phyloP scores from a whole-genome alignment of 1,284 basidiomycete species.

The Apiotrichum akiyoshidainum region DNA sequence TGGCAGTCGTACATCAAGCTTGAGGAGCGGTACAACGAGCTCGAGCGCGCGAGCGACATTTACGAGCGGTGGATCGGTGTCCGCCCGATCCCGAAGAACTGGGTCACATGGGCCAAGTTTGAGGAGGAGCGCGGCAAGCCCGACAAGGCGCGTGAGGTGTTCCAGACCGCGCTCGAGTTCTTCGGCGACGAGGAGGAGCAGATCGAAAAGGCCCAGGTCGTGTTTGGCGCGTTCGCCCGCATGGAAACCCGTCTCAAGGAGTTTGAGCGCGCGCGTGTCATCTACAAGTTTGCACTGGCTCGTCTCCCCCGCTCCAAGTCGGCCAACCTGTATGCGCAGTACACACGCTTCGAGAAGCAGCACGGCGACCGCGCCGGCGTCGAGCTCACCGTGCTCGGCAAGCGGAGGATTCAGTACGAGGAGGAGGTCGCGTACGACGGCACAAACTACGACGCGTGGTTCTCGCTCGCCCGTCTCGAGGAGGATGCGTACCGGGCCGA shows the following conservation, averaged over 20 bases:
- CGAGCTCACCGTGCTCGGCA: slow-evolving; percentile 91
- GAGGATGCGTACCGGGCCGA: slow-evolving; percentile 78
- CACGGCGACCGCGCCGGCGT: slow-evolving; percentile 84
- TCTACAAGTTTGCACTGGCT: slow-evolving; percentile 97
- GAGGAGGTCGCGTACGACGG: slow-evolving; percentile 85
- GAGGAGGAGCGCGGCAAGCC: slow-evolving; percentile 84
- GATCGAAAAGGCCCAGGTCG: slow-evolving; percentile 87
- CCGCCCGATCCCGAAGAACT: slow-evolving; percentile 88
- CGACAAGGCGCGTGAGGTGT: slow-evolving; percentile 92
- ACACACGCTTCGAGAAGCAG: slow-evolving; percentile 98
- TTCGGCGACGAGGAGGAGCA: slow-evolving; percentile 97
- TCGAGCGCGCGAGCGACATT: slow-evolving; percentile 84
- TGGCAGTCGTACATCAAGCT: slow-evolving; percentile 99
- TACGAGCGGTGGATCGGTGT: slow-evolving; percentile 94
- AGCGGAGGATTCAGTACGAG: slow-evolving; percentile 95
- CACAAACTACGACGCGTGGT: slow-evolving; percentile 96
- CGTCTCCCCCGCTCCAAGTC: slow-evolving; percentile 88
- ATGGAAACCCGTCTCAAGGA: slow-evolving; percentile 97
- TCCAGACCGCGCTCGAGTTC: slow-evolving; percentile 93
- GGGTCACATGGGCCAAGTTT: slow-evolving; percentile 95
- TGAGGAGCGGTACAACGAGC: slow-evolving; percentile 88
- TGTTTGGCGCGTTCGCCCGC: slow-evolving; percentile 94
- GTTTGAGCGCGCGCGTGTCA: slow-evolving; percentile 91
- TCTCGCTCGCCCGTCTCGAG: slow-evolving; percentile 90
- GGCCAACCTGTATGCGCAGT: slow-evolving; percentile 71